phyloP scores from a whole-genome alignment of 2,329 filamentous ascomycete genomes.

The Aspergillus spinulosporus region DNA sequence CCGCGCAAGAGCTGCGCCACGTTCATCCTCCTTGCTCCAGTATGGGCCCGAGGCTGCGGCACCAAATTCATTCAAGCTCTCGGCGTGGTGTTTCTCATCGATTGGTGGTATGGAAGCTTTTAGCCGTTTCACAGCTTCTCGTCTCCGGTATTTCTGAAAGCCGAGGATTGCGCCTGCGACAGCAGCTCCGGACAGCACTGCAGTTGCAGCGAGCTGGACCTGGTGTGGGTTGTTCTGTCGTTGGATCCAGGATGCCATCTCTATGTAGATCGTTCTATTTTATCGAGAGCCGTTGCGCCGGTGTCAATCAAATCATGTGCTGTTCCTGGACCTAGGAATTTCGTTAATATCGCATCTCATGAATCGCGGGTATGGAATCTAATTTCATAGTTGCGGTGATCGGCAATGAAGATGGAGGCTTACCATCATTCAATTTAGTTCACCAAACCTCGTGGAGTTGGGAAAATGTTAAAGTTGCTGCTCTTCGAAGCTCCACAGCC shows the following conservation, averaged over 20 bases:
- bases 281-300: not conserved
- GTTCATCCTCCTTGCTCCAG: slow-evolving; percentile 56
- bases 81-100: slow-evolving; percentile 52
- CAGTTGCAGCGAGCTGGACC: slow-evolving; percentile 45
- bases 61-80: slow-evolving; percentile 55
- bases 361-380: not conserved
- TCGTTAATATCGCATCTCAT: not conserved
- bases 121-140: slow-evolving; percentile 57
- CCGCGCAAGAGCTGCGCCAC: slow-evolving; percentile 58
- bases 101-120: slow-evolving; percentile 64
- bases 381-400: too few relatives aligned
- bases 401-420: not conserved
- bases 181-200: slow-evolving; percentile 46
- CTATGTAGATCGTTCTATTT: not conserved
- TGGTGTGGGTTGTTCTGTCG: slow-evolving; percentile 44
- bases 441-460: not conserved
- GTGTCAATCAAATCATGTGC: slow-evolving; percentile 2
- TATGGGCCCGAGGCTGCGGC: slow-evolving; percentile 33
- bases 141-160: slow-evolving; percentile 56
- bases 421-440: slow-evolving; percentile 11
- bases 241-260: slow-evolving; percentile 48
- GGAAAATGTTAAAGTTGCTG: not conserved
- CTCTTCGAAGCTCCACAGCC: slow-evolving; percentile 1
- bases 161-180: slow-evolving; percentile 56
- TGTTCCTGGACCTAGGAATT: not conserved